Evolutionary conservation across 106 monocot species (phyloP), one percentile per base, ranked within the genome.

Genomic region (Dioscorea alata): DNA sequence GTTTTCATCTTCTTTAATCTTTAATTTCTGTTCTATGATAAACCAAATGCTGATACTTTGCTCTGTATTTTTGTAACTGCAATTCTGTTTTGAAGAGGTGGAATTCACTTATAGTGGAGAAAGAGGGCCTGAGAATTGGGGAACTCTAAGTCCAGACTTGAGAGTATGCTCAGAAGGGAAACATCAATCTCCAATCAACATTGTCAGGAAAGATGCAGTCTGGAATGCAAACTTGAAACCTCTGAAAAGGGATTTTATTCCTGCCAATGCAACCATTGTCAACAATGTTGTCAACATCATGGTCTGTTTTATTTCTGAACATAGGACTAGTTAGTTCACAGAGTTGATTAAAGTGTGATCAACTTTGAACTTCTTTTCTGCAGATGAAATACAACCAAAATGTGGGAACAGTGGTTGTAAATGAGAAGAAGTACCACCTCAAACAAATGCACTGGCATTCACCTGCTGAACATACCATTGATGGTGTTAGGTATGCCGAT

Each of bases 381-480:
- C 73, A 92, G 92, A 25, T 92, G 49, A 50, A 32, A 64, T 92
- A 58, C 49, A 78, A 75, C 4, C 49, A 68, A 2, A 22, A 17
- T 18, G 83, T n/a, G 2, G 92, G 92, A 0, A 25, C 23, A 2
- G 22, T 83, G 53, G 7, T 20, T 9, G 65, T 86, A 2, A 69
- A 78, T 31, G 92, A 85, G 2, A 92, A 88, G 71, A 86, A 80
- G 16, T 93, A 89, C 59, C 57, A 48, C 32, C 64, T 93, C 14
- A 50, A 69, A 22, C 76, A 81, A 23, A 48, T 93, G 76, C 81
- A 76, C 63, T 93, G 93, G 93, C 93, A 89, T 60, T 19, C 79
- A 14, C 93, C 93, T 49, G 76, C 89, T 10, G 93, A 93, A 76
- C 89, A 93, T 77, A 86, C 86, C 65, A 74, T 93, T 28, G 65